Percentiles rank a stretch among this genome's conserved stretches.
Conservation (phyloP, 139 green algal species). For the Spirogloea muscicola region DNA sequence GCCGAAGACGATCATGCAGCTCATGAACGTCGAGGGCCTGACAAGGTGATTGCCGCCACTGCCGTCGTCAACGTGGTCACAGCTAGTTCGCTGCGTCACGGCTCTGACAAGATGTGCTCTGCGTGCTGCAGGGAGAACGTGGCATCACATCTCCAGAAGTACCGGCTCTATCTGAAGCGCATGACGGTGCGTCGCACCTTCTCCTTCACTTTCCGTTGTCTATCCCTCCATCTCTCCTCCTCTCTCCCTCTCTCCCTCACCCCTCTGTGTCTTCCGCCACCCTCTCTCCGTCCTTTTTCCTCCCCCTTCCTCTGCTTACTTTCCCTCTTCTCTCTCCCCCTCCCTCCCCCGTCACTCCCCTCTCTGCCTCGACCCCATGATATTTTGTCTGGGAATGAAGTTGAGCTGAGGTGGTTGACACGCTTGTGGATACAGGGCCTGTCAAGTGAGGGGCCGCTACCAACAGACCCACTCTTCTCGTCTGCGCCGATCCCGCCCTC, state of each 20-base stretch:
- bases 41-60: slow-evolving; percentile 23
- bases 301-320: neutral
- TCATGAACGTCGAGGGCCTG: slow-evolving; percentile 54
- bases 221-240: neutral
- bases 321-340: neutral
- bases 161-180: slow-evolving; percentile 50
- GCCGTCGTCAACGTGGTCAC: too few relatives aligned
- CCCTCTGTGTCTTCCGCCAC: neutral
- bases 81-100: too few relatives aligned
- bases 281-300: slow-evolving; percentile 7
- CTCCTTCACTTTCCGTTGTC: neutral
- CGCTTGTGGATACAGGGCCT: neutral
- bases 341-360: neutral
- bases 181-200: slow-evolving; percentile 13
- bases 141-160: slow-evolving; percentile 52
- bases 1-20: slow-evolving; percentile 54
- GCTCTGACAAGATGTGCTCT: too few relatives aligned
- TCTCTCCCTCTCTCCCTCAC: neutral
- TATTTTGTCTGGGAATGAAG: neutral
- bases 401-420: neutral
- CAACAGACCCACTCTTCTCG: slow-evolving; percentile 7
- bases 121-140: slow-evolving; percentile 47
- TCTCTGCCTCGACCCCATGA: neutral
- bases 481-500: neutral
- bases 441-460: slow-evolving; percentile 2